Evolutionary conservation across 257 asterid species (phyloP), one percentile per base, ranked within the genome.

Genomic region (Primulina eburnea): DNA sequence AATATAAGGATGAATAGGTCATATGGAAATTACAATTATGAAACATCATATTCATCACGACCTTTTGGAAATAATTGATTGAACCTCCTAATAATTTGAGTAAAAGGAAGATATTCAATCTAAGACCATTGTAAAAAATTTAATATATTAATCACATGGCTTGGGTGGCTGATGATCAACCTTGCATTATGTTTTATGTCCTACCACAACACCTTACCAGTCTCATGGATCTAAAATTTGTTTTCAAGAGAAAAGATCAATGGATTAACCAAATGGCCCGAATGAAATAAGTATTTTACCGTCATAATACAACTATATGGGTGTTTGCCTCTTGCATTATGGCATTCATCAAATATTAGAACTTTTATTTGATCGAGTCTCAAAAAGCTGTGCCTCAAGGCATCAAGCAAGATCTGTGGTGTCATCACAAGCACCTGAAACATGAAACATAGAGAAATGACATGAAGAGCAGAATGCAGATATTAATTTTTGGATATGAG

Each of bases 341-440:
- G 96, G 71, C 95, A 92, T 82, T 92, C 98, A 71, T 92, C 97
- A 55, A 90, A 90, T 70, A 90, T 82, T 37, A 92, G 77, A 77
- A 87, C 92, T 77, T 85, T 90, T 35, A 92, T 85, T 75, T 75
- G 79, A 20, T 82, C 82, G 50, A 92, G 76, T 26, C 76, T 79
- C 72, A 92, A 6, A 73, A 75, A 85, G 57, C 80, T 73, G 62
- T 77, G 88, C 86, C 95, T 84, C 88, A 90, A 79, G 32, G 96
- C 97, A 73, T 78, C 71, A 43, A 90, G 92, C 82, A 92, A 72
- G 71, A 92, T 86, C 4, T 74, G 84, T 5, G 96, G 96, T 11
- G 98, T 90, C 98, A 92, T 88, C 17, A 92, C 95, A 78, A 92
- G 92, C 81, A 92, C 98, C 98, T 92, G 78, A 63, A 78, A 63